These are phyloP conservation scores for Diplodia sapinea DNA, from an alignment of 2,329 filamentous ascomycete species.

Conservation along the genomic window DNA sequence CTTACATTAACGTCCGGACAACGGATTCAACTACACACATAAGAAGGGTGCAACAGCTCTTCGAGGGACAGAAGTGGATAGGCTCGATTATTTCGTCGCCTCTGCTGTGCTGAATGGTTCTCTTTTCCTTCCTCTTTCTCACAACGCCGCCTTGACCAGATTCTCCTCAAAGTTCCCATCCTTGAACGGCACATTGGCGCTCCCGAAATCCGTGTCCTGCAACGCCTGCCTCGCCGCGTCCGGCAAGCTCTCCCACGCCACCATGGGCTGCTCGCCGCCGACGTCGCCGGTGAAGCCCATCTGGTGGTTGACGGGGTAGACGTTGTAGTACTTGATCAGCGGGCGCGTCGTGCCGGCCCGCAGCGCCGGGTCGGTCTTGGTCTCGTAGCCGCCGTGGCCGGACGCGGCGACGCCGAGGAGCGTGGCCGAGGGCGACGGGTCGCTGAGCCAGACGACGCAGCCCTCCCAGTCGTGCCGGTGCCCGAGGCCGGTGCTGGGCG, in stretches of 20 bases:
- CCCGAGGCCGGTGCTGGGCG: conserved; percentile 52
- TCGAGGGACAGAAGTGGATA: no score
- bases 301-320: conserved; percentile 57
- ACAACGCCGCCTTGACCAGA: conserved; percentile 44
- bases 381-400: conserved; percentile 58
- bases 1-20: no score
- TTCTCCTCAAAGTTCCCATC: conserved; percentile 56
- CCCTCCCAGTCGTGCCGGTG: conserved; percentile 65
- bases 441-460: conserved; percentile 57
- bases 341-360: conserved; percentile 48
- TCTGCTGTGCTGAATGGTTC: no score
- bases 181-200: conserved; percentile 56
- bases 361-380: conserved; percentile 50
- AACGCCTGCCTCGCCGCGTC: conserved; percentile 51
- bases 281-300: conserved; percentile 49
- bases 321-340: conserved; percentile 57
- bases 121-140: neutral
- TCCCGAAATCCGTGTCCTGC: conserved; percentile 55
- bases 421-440: conserved; percentile 22
- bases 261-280: conserved; percentile 54
- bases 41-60: no score
- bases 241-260: conserved; percentile 58
- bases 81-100: no score
- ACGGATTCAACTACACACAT: no score
- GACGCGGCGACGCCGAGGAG: conserved; percentile 59